Base-by-base conservation (phyloP, 2,329 filamentous ascomycete species). In the Xylaria sp. region DNA sequence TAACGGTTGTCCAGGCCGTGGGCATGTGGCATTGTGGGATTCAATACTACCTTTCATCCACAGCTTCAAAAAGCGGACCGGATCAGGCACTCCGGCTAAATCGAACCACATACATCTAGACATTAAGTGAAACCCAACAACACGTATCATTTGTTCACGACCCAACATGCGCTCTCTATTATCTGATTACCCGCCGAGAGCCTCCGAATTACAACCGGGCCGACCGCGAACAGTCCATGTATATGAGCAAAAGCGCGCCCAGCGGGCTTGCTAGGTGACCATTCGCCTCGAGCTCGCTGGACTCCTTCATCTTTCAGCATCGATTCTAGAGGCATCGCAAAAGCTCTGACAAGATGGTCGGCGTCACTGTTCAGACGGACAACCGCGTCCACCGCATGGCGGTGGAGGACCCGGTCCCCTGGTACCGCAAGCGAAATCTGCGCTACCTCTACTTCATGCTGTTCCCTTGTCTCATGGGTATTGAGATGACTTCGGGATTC, bases 401-500 rank as follows among this genome's bases (percentile, higher is more conserved):
- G 76, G 77, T 80, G 75, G 78, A 79, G 36, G 80, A 81, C 72
- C 78, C 74, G 55, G 69, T 80, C 50, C 80, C 81, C 56, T 88
- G 86, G 86, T 87, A 85, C 78, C 83, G 82, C 72, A 89, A 89
- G 73, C 82, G 78, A 3, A 87, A 89, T 67, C 79, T 89, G 53
- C 81, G 86, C 39, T 71, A 72, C 15, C 78, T 89, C 62, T 89
- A 89, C 74, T 78, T 88, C 18, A 73, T 86, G 68, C 79, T 89
- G 56, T 85, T 89, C 59, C 85, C 86, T 13, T 86, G 85, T 43
- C 84, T 85, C 74, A 85, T 89, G 76, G 86, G 86, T 45, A 87
- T 89, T 55, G 86, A 89, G 77, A 87, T 87, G 73, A 89, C 86
- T 0, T 87, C 85, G 4, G 86, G 87, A 0, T 89, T 88, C 71